These are phyloP conservation scores for Chaetomiaceae sp. DNA, from an alignment of 2,329 filamentous ascomycete genomes.

Conservation along the genomic window DNA sequence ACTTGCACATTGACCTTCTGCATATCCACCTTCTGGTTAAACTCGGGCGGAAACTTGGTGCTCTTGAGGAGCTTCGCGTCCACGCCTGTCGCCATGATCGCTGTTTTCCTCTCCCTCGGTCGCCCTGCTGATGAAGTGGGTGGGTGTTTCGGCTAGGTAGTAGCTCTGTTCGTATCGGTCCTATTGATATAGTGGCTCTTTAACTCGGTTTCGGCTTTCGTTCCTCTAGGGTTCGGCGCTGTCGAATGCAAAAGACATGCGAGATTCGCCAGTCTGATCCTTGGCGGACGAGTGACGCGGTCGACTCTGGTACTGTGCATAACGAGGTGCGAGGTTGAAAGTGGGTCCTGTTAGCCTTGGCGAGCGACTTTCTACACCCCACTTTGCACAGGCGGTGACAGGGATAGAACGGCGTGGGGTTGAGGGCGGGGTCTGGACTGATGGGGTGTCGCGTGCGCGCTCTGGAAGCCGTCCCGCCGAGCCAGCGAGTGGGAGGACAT, in stretches of 20 bases:
- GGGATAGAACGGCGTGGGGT: not conserved
- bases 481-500: not conserved
- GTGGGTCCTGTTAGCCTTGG: not conserved
- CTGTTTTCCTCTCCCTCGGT: not conserved
- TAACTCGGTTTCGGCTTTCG: not conserved
- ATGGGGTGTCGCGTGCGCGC: slow-evolving; percentile 4
- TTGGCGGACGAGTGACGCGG: not conserved
- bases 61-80: slow-evolving; percentile 85
- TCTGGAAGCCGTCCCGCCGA: not conserved
- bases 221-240: not conserved
- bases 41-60: slow-evolving; percentile 91
- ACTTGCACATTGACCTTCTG: slow-evolving; percentile 94
- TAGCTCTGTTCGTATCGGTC: too few species aligned
- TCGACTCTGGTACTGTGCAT: too few species aligned
- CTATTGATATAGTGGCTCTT: not conserved
- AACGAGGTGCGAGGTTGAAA: not conserved
- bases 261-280: not conserved
- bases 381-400: not conserved
- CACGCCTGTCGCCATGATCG: slow-evolving; percentile 71
- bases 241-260: not conserved
- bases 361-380: not conserved
- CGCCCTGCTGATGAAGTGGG: not conserved
- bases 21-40: slow-evolving; percentile 95
- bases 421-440: not conserved
- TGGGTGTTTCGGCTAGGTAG: not conserved